Conservation (phyloP, 345 rosid genomes). For the Luvunga scandens region DNA sequence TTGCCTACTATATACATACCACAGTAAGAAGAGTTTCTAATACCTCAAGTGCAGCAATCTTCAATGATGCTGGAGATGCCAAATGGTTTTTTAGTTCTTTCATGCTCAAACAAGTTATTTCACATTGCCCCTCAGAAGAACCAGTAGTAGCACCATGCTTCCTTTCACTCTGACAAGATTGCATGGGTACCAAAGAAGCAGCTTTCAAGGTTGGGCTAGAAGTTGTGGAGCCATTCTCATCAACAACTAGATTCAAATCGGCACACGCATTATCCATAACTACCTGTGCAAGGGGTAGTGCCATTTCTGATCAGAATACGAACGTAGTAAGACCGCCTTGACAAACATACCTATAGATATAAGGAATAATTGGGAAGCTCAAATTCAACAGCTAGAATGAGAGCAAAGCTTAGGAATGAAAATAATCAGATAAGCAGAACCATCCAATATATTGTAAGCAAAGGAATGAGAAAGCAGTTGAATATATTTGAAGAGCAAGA, state of each 20-base stretch:
- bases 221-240: constrained; percentile 25
- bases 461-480: not conserved
- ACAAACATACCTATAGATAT: not conserved
- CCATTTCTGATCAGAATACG: constrained; percentile 53
- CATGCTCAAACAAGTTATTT: constrained; percentile 33
- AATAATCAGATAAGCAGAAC: not conserved
- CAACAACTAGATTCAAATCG: constrained; percentile 43
- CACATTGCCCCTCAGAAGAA: constrained; percentile 37
- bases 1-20: constrained; percentile 41
- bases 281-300: constrained; percentile 62
- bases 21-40: constrained; percentile 69
- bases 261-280: constrained; percentile 44
- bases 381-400: not conserved
- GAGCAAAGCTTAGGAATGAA: not conserved
- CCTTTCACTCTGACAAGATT: constrained; percentile 53
- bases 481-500: constrained; percentile 1
- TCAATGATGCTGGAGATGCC: constrained; percentile 39
- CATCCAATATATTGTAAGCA: not conserved
- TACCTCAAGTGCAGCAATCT: constrained; percentile 75
- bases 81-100: constrained; percentile 31
- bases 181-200: constrained; percentile 24
- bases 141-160: constrained; percentile 40
- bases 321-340: constrained; percentile 6
- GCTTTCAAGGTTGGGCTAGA: constrained; percentile 27
- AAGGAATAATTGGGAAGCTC: not conserved